Conservation (phyloP, 2,329 filamentous ascomycete genomes). For the Colletotrichum agaves region DNA sequence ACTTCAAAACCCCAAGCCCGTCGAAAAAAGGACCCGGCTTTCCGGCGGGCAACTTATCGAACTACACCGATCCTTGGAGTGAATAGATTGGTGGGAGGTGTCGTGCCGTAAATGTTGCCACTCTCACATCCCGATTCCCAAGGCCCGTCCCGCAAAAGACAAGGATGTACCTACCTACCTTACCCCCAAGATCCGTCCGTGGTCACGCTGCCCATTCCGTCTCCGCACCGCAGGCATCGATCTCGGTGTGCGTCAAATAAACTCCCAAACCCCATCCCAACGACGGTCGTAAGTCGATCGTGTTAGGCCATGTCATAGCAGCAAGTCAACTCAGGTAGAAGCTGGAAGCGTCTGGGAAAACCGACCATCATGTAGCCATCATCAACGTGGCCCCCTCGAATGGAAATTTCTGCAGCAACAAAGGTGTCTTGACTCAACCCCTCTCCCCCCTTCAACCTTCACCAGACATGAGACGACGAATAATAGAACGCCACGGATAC, state of each 20-base stretch:
- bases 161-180: constrained; percentile 13
- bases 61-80: neutral
- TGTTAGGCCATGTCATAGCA: neutral
- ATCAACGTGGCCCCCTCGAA: neutral
- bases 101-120: too few species aligned
- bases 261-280: neutral
- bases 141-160: neutral
- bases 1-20: too few species aligned
- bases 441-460: neutral
- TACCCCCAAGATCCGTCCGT: neutral
- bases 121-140: neutral
- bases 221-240: constrained; percentile 6
- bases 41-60: neutral
- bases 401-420: neutral
- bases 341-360: neutral
- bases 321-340: neutral
- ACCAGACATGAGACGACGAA: neutral
- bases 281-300: neutral
- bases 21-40: neutral
- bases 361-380: neutral
- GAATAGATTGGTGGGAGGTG: neutral
- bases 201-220: neutral
- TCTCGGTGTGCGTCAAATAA: neutral
- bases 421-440: constrained; percentile 21
- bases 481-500: constrained; percentile 23